phyloP scores from a whole-genome alignment of 331 rosid genomes.

The Rhamnella rubrinervis region DNA sequence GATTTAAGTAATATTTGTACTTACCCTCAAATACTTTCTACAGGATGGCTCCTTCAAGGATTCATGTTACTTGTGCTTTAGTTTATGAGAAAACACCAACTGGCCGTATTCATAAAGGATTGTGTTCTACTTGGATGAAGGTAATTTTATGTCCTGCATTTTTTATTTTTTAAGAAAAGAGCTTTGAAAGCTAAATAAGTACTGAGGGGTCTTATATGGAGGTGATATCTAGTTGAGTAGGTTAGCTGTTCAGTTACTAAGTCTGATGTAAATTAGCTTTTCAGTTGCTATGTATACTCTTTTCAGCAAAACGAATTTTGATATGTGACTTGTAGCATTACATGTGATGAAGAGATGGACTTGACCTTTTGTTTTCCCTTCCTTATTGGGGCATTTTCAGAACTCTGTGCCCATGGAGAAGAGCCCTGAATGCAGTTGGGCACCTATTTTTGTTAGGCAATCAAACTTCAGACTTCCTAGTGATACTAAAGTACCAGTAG shows the following conservation, averaged over 20 bases:
- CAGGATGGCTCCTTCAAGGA: conserved; percentile 68
- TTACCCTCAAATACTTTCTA: neutral
- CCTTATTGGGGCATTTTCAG: conserved; percentile 43
- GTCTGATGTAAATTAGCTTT: too few species aligned
- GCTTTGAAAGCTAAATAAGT: neutral
- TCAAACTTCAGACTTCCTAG: conserved; percentile 90
- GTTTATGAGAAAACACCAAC: conserved; percentile 90
- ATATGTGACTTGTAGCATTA: neutral
- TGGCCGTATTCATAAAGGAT: conserved; percentile 98
- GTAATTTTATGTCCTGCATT: conserved; percentile 32
- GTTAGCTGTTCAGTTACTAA: too few species aligned
- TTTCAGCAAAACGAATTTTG: too few species aligned
- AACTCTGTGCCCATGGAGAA: conserved; percentile 68
- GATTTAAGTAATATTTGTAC: neutral
- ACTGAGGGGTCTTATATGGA: neutral
- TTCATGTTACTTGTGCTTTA: conserved; percentile 95
- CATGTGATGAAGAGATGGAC: neutral
- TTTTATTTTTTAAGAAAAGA: neutral
- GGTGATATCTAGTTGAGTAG: too few species aligned
- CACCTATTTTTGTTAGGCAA: conserved; percentile 87
- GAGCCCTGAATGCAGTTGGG: conserved; percentile 78
- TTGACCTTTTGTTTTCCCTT: neutral
- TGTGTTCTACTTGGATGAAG: conserved; percentile 99
- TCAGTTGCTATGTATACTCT: too few species aligned
- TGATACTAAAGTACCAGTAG: conserved; percentile 70